A percentile compares a stretch with the other conserved stretches of the same genome.
Conservation (phyloP, 1,284 basidiomycete genomes). For the Fomitopsis pinicola region DNA sequence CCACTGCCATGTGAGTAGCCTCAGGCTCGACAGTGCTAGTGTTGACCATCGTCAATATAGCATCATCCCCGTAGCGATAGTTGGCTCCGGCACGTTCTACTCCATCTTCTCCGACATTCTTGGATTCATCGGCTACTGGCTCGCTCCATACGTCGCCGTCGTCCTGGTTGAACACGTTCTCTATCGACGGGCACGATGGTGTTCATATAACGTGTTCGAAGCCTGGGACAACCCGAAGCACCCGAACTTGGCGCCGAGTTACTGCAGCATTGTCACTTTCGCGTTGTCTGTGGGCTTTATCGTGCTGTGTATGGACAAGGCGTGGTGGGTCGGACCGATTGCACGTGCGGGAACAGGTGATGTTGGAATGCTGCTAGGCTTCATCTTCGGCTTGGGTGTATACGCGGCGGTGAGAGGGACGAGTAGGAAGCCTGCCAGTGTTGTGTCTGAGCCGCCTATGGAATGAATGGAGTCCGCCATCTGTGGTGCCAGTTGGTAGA, state of each 20-base stretch:
- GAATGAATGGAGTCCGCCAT: too few relatives aligned
- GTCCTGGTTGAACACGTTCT: constrained; percentile 54
- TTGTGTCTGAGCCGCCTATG: too few relatives aligned
- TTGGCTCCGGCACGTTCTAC: constrained; percentile 58
- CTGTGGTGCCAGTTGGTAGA: too few relatives aligned
- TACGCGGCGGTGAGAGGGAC: constrained; percentile 37
- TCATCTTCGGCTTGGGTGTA: constrained; percentile 32
- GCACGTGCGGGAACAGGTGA: constrained; percentile 48
- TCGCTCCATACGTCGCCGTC: constrained; percentile 47
- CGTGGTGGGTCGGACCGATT: constrained; percentile 50
- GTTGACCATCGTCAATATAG: constrained; percentile 25
- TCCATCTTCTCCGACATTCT: constrained; percentile 47
- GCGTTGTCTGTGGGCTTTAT: constrained; percentile 42
- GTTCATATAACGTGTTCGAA: constrained; percentile 29
- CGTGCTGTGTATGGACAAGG: constrained; percentile 57
- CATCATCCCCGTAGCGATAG: constrained; percentile 54
- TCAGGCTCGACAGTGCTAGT: not conserved
- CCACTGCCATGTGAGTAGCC: constrained; percentile 58
- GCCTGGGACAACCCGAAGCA: constrained; percentile 38
- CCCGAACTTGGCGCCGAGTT: constrained; percentile 37
- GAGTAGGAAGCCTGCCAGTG: not conserved
- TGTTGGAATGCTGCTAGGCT: constrained; percentile 49
- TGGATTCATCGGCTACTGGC: constrained; percentile 58
- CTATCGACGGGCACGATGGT: constrained; percentile 38
- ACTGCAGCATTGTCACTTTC: constrained; percentile 48